phyloP scores from a whole-genome alignment of 371 early-diverging fungal genomes.

The Mucor sp. region DNA sequence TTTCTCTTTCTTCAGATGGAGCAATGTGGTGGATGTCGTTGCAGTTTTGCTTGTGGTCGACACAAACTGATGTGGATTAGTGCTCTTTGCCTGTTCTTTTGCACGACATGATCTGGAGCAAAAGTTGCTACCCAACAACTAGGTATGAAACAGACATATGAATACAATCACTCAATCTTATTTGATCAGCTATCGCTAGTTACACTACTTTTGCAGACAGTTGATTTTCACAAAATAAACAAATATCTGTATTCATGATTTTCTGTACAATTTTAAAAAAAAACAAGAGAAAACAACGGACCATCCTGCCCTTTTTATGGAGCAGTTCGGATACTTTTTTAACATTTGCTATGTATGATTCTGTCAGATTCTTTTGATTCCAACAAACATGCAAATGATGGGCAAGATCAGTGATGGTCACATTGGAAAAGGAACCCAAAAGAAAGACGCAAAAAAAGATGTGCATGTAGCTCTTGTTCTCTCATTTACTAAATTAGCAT shows the following conservation, averaged over 20 bases:
- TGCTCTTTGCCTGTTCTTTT: neutral
- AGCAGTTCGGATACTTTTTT: neutral
- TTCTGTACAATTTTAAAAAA: neutral
- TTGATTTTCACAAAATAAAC: constrained; percentile 5
- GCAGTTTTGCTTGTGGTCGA: neutral
- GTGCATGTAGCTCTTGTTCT: neutral
- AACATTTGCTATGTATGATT: neutral
- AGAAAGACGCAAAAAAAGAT: neutral
- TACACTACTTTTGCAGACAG: neutral
- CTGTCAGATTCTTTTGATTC: neutral
- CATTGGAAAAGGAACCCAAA: constrained; percentile 1
- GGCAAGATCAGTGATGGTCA: neutral
- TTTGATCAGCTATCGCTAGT: neutral
- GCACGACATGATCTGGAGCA: constrained; percentile 2
- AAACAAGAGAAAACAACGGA: neutral
- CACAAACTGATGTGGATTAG: neutral
- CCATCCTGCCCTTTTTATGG: too few relatives aligned
- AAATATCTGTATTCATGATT: constrained; percentile 3
- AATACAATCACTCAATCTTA: neutral
- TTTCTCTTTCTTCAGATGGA: neutral
- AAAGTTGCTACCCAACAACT: neutral
- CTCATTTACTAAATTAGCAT: neutral
- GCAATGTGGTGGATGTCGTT: neutral
- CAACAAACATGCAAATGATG: neutral
- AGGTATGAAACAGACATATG: neutral